phyloP scores from a whole-genome alignment of 441 rosid genomes.

The Erodium trifolium region DNA sequence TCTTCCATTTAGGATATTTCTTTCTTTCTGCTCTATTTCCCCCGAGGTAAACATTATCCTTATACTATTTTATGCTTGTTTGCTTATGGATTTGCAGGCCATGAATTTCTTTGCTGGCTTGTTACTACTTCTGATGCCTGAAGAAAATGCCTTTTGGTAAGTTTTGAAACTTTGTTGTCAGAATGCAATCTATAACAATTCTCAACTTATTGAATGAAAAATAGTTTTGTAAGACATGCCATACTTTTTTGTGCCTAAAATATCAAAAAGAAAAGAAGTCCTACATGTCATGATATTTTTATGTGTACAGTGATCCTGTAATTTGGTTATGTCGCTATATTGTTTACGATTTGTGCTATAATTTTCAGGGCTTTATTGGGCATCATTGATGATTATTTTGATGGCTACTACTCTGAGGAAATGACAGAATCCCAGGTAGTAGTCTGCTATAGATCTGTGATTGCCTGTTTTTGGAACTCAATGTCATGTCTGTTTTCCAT shows the following conservation, averaged over 20 bases:
- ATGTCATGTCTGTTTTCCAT: too few species aligned
- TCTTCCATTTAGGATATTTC: neutral
- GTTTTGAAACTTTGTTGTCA: constrained; percentile 24
- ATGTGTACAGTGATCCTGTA: neutral
- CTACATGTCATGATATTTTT: neutral
- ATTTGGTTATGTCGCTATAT: neutral
- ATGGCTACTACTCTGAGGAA: constrained; percentile 96
- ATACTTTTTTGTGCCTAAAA: neutral
- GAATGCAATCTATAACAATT: constrained; percentile 11
- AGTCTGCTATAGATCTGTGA: constrained; percentile 12
- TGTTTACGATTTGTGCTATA: neutral
- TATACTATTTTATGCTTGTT: neutral
- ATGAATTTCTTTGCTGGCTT: constrained; percentile 99
- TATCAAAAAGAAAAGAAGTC: neutral
- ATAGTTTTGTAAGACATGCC: neutral
- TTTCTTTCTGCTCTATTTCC: neutral
- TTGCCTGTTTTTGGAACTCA: neutral
- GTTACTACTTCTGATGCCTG: constrained; percentile 94
- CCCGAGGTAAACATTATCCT: neutral
- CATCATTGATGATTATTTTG: constrained; percentile 89
- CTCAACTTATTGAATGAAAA: neutral
- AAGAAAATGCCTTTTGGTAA: constrained; percentile 99
- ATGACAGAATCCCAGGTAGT: constrained; percentile 98
- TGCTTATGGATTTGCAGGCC: constrained; percentile 43
- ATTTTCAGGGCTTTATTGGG: constrained; percentile 72